Conservation (phyloP, 805 yeast genomes). For the Cyberlindnera nakhonratchasimensis region DNA sequence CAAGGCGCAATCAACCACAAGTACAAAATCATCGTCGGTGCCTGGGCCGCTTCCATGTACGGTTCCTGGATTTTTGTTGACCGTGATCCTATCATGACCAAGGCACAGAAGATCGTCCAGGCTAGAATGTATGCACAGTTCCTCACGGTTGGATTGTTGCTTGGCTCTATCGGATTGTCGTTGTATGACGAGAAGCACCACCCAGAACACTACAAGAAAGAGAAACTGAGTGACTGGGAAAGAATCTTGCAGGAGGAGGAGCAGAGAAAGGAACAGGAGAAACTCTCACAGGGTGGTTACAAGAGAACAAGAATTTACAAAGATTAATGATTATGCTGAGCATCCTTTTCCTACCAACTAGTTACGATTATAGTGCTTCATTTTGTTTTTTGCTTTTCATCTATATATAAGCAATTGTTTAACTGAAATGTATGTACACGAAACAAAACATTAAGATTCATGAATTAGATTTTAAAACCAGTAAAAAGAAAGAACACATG, state of each 20-base stretch:
- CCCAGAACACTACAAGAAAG: conserved; percentile 33
- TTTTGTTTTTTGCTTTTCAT: too few relatives aligned
- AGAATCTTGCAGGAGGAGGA: conserved; percentile 43
- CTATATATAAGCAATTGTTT: too few relatives aligned
- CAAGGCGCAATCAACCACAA: conserved; percentile 51
- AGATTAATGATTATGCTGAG: conserved; percentile 18
- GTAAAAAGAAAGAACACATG: too few relatives aligned
- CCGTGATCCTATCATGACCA: conserved; percentile 70
- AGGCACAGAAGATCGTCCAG: conserved; percentile 76
- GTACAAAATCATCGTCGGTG: conserved; percentile 62
- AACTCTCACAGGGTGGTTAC: conserved; percentile 19
- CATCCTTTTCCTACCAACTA: too few relatives aligned
- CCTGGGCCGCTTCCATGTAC: conserved; percentile 78
- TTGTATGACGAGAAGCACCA: conserved; percentile 60
- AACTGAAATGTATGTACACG: too few relatives aligned
- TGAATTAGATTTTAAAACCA: too few relatives aligned
- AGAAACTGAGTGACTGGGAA: conserved; percentile 44
- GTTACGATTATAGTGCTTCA: too few relatives aligned
- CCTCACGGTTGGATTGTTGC: conserved; percentile 63
- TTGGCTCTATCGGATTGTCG: conserved; percentile 65
- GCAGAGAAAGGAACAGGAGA: conserved; percentile 28
- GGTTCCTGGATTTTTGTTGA: conserved; percentile 77
- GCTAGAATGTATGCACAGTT: conserved; percentile 93
- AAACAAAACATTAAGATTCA: too few relatives aligned
- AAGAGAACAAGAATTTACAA: conserved; percentile 37